phyloP scores from a whole-genome alignment of 1,139 yeast species.

The Geotrichum bryndzae region DNA sequence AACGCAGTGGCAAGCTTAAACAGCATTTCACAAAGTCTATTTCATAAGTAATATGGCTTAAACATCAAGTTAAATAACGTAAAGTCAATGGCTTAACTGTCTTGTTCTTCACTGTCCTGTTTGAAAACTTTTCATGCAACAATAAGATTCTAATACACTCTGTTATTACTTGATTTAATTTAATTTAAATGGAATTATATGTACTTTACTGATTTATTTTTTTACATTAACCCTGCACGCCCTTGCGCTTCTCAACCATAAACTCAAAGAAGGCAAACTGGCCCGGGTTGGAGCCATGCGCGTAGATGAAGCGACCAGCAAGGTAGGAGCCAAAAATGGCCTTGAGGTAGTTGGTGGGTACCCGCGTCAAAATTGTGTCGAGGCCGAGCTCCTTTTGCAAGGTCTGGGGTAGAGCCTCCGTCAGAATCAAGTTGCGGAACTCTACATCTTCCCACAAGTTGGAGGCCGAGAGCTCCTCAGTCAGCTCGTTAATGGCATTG shows the following conservation, averaged over 20 bases:
- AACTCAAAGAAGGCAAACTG: conserved; percentile 80
- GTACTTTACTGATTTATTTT: not conserved
- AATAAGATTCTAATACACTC: too few relatives aligned
- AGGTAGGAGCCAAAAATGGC: conserved; percentile 88
- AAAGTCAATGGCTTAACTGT: too few relatives aligned
- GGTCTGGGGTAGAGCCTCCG: conserved; percentile 71
- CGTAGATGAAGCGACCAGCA: conserved; percentile 84
- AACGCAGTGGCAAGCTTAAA: not conserved
- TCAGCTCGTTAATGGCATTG: conserved; percentile 77
- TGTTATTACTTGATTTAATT: too few relatives aligned
- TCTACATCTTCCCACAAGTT: conserved; percentile 79
- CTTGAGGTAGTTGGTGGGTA: conserved; percentile 80
- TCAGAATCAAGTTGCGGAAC: conserved; percentile 71
- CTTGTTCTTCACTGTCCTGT: too few relatives aligned
- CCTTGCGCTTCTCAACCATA: conserved; percentile 37
- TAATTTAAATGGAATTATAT: too few relatives aligned
- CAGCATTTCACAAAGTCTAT: too few relatives aligned
- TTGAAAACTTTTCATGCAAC: too few relatives aligned
- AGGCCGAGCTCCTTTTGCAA: conserved; percentile 72
- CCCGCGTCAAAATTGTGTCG: conserved; percentile 62
- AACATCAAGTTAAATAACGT: too few relatives aligned
- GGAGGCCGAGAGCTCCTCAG: conserved; percentile 80
- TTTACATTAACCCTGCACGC: not conserved
- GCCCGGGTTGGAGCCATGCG: conserved; percentile 74
- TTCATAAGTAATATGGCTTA: too few relatives aligned